Evolutionary conservation across 306 rosid genomes (phyloP).

Genomic region (Fagus crenata): DNA sequence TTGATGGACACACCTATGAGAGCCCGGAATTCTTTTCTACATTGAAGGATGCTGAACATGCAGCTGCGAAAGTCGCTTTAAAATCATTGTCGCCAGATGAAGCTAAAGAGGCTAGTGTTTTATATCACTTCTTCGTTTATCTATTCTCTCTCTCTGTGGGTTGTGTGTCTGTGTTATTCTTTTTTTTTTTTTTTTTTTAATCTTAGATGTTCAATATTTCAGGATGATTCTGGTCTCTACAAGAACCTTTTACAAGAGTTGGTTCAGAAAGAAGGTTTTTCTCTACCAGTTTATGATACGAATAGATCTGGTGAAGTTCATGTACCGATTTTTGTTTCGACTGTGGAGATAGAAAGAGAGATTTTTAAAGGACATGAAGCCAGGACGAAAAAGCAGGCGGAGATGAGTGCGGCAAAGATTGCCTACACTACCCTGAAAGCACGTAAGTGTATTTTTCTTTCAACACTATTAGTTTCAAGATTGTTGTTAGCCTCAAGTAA

Average conservation of each 20-base stretch:
- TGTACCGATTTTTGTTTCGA: conserved; percentile 56
- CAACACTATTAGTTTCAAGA: conserved; percentile 4
- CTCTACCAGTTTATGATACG: conserved; percentile 56
- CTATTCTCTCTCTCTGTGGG: not conserved
- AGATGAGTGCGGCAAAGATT: conserved; percentile 75
- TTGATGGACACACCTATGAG: conserved; percentile 60
- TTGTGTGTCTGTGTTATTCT: not conserved
- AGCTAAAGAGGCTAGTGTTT: conserved; percentile 63
- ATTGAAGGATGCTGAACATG: conserved; percentile 85
- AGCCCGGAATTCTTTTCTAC: conserved; percentile 52
- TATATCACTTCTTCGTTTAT: conserved; percentile 1
- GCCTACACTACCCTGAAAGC: conserved; percentile 62
- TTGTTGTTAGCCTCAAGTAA: not conserved
- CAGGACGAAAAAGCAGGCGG: conserved; percentile 75
- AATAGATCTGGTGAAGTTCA: conserved; percentile 56
- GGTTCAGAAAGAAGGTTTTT: conserved; percentile 55
- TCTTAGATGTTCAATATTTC: conserved; percentile 23
- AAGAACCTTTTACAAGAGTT: conserved; percentile 83
- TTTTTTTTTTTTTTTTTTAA: not conserved
- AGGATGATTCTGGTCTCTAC: conserved; percentile 60
- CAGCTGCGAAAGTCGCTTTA: conserved; percentile 81
- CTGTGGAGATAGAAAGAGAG: conserved; percentile 61
- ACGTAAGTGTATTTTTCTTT: conserved; percentile 40
- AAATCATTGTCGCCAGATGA: conserved; percentile 45
- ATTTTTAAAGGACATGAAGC: conserved; percentile 57